These are phyloP conservation scores for Mycena haematopus DNA, from an alignment of 768 basidiomycete species.

Conservation along the genomic window DNA sequence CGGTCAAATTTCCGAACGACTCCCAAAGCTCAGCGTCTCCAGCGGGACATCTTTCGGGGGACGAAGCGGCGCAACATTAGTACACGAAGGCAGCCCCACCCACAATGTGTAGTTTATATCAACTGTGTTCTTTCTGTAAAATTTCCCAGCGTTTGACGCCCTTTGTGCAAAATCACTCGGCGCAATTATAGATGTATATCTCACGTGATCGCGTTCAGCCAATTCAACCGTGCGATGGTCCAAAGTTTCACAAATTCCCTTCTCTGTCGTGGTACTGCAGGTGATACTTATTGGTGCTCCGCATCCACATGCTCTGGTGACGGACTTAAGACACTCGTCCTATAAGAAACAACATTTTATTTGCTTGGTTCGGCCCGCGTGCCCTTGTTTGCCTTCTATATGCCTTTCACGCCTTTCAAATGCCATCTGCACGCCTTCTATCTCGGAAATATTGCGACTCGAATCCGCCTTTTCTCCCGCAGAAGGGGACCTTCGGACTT, in stretches of 20 bases:
- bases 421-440: constrained; percentile 2
- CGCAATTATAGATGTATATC: not conserved
- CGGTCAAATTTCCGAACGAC: constrained; percentile 24
- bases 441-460: constrained; percentile 18
- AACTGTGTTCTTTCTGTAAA: not conserved
- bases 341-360: constrained; percentile 5
- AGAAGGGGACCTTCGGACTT: constrained; percentile 1
- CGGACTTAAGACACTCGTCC: not conserved
- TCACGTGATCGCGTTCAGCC: constrained; percentile 21
- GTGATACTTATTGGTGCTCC: not conserved
- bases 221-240: constrained; percentile 6
- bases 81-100: not conserved
- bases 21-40: constrained; percentile 23
- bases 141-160: not conserved
- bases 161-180: not conserved
- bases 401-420: not conserved
- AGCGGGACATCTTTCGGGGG: constrained; percentile 15
- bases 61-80: constrained; percentile 18
- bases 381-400: not conserved
- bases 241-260: not conserved
- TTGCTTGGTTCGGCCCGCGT: not conserved
- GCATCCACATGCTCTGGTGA: not conserved
- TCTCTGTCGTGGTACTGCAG: constrained; percentile 10
- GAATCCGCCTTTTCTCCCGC: not conserved
- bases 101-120: constrained; percentile 7